Evolutionary conservation across 148 eudicot species (phyloP).

Genomic region (Rhododendron ferrugineum): DNA sequence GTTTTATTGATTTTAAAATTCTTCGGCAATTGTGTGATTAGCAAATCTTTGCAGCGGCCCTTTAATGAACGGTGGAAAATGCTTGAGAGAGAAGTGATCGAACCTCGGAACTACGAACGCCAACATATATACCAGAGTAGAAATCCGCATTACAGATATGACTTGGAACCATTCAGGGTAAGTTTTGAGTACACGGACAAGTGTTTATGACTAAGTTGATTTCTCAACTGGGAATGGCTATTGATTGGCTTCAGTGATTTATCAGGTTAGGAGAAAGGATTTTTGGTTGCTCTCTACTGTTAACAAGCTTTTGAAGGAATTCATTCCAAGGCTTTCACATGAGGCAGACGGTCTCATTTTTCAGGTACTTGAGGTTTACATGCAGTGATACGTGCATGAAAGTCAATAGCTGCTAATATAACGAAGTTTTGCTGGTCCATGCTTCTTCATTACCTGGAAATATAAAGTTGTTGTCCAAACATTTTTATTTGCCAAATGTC

Average conservation of each 20-base stretch:
- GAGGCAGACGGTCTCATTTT: slow-evolving; percentile 95
- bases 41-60: slow-evolving; percentile 57
- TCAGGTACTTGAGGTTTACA: slow-evolving; percentile 50
- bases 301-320: slow-evolving; percentile 71
- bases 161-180: slow-evolving; percentile 93
- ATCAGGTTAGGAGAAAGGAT: slow-evolving; percentile 92
- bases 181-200: slow-evolving; percentile 11
- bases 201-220: neutral
- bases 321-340: slow-evolving; percentile 88
- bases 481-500: neutral
- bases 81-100: slow-evolving; percentile 89
- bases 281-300: slow-evolving; percentile 95
- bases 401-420: neutral
- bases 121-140: slow-evolving; percentile 42
- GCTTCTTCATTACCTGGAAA: neutral
- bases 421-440: neutral
- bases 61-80: slow-evolving; percentile 92
- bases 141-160: slow-evolving; percentile 76
- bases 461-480: neutral
- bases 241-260: slow-evolving; percentile 9
- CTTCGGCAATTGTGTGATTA: neutral
- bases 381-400: neutral
- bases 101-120: slow-evolving; percentile 79
- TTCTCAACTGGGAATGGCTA: slow-evolving; percentile 7
- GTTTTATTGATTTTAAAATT: neutral